Conservation (phyloP, 352 stramenopile genomes). For the Globisporangium parvum region DNA sequence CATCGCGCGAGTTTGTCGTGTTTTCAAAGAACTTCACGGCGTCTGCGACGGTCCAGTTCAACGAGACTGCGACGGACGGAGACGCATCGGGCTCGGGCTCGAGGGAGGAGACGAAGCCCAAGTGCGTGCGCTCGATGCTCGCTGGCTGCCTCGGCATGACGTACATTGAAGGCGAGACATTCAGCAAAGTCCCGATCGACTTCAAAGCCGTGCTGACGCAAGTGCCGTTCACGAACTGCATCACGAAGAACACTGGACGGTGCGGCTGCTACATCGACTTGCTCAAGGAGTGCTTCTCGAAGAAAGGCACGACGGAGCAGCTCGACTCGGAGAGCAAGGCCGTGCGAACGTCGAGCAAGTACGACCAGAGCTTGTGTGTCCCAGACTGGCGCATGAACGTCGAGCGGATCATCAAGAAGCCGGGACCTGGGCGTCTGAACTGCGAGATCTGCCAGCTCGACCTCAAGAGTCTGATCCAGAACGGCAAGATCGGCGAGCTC, state of each 20-base stretch:
- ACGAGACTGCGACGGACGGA: slow-evolving; percentile 16
- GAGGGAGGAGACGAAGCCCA: slow-evolving; percentile 6
- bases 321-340: slow-evolving; percentile 27
- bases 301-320: slow-evolving; percentile 34
- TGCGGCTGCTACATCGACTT: slow-evolving; percentile 71
- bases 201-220: slow-evolving; percentile 62
- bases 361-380: slow-evolving; percentile 63
- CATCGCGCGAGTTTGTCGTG: slow-evolving; percentile 42
- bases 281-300: slow-evolving; percentile 55
- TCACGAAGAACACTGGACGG: slow-evolving; percentile 46
- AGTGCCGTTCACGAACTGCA: slow-evolving; percentile 68
- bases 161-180: slow-evolving; percentile 34
- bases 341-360: slow-evolving; percentile 28
- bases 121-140: slow-evolving; percentile 61
- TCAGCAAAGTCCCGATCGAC: slow-evolving; percentile 50
- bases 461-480: slow-evolving; percentile 55
- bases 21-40: slow-evolving; percentile 59
- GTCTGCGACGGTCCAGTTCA: slow-evolving; percentile 22
- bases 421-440: slow-evolving; percentile 55
- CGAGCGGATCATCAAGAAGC: slow-evolving; percentile 46
- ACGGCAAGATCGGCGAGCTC: slow-evolving; percentile 56
- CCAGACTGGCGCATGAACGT: slow-evolving; percentile 41
- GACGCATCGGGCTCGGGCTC: slow-evolving; percentile 25
- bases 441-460: slow-evolving; percentile 71
- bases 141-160: slow-evolving; percentile 61